Evolutionary conservation across 2,329 filamentous ascomycete genomes (phyloP), one percentile per base, ranked within the genome.

Genomic region (Aspergillus floridensis): DNA sequence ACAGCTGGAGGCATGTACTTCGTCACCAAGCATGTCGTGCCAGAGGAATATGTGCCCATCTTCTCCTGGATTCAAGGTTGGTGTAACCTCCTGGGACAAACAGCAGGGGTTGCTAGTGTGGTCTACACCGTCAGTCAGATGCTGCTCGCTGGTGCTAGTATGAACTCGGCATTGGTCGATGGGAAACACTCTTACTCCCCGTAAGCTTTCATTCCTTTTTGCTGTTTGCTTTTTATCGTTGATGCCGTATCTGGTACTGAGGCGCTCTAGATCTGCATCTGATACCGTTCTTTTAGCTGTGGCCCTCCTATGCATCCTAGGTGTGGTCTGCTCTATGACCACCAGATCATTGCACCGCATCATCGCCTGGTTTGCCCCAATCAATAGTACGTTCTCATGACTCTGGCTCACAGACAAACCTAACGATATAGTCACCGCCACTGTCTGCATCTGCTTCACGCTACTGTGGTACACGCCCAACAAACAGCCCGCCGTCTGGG

Each of bases 1-100:
- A 88, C 86, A 2, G 85, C 85, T 2, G 86, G 86, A 21, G 86
- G 86, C 2, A 88, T 88, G 84, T 88, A 88, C 71, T 88, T 87
- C 69, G 85, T 87, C 35, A 86, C 84, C 10, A 88, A 88, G 66
- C 82, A 86, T 68, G 85, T 88, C 35, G 85, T 88, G 2, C 85
- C 85, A 8, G 75, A 79, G 16, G 79, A 85, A 57, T 81, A 86
- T 68, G 84, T 87, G 31, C 82, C 86, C 2, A 80, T 86, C 12
- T 87, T 85, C 79, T 82, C 84, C 0, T 88, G 86, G 86, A 77
- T 87, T 48, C 85, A 87, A 57, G 86, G 86, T n/a, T 88, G 85
- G 86, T 86, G 84, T 68, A 88, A 88, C 63, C 81, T 88, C 32
- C 78, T 88, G 1, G 86, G 86, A 7, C 86, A 88, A 71, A 86